A percentile compares a stretch with the other conserved stretches of the same genome.
phyloP scores from a whole-genome alignment of 202 grass and related monocot species.

The Carex arenaria region DNA sequence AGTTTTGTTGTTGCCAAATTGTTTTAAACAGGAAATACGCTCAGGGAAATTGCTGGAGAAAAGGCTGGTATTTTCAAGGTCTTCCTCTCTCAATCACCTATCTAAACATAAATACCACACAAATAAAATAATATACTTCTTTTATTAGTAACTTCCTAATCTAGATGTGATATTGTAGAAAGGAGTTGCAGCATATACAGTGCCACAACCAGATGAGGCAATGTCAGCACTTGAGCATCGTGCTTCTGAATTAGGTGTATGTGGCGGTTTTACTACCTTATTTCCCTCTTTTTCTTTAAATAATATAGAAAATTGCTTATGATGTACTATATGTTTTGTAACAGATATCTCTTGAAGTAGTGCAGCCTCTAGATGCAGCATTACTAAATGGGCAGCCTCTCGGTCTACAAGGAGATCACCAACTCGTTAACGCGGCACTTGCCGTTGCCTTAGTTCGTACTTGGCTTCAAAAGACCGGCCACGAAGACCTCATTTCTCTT shows the following conservation, averaged over 20 bases:
- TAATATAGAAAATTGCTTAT: constrained; percentile 17
- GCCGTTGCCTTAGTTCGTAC: constrained; percentile 71
- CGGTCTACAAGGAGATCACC: constrained; percentile 78
- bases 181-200: constrained; percentile 68
- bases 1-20: neutral
- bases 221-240: constrained; percentile 57
- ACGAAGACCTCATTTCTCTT: constrained; percentile 38
- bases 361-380: constrained; percentile 53
- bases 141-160: neutral
- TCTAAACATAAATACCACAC: neutral
- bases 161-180: constrained; percentile 42
- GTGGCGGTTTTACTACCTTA: constrained; percentile 15
- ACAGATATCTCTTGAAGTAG: constrained; percentile 71
- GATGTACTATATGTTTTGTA: constrained; percentile 19
- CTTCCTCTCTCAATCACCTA: constrained; percentile 13
- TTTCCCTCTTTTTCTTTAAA: constrained; percentile 7
- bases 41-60: constrained; percentile 86
- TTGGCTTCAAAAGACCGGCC: constrained; percentile 66
- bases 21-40: constrained; percentile 67
- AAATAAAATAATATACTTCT: neutral
- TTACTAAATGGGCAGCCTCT: constrained; percentile 65
- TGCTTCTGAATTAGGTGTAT: constrained; percentile 91
- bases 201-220: constrained; percentile 82
- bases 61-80: constrained; percentile 99
- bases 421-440: constrained; percentile 82